These are phyloP conservation scores for Talaromyces atroroseus DNA, from an alignment of 2,329 filamentous ascomycete genomes.

Conservation along the genomic window DNA sequence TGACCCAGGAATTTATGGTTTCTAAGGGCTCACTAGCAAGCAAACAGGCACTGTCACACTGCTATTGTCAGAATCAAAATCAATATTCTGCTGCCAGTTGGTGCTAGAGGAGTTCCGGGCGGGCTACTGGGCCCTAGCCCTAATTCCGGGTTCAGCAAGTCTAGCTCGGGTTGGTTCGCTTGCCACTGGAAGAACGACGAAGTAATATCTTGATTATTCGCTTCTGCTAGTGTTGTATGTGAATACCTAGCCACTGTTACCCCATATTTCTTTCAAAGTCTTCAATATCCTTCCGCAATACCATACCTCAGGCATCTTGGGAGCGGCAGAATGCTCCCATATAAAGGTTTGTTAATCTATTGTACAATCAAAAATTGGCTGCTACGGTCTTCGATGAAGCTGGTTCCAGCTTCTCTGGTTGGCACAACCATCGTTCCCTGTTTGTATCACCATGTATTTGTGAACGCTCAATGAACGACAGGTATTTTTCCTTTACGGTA, in stretches of 20 bases:
- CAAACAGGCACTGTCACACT: not conserved
- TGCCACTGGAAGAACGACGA: not conserved
- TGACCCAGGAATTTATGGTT: not conserved
- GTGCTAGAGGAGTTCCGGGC: not conserved
- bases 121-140: not conserved
- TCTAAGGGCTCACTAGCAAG: not conserved
- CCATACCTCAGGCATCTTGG: not conserved
- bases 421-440: not conserved
- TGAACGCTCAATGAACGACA: not conserved
- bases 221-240: not conserved
- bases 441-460: not conserved
- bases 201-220: not conserved
- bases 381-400: not conserved
- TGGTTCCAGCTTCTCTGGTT: not conserved
- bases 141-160: not conserved
- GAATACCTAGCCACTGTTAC: not conserved
- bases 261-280: not conserved
- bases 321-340: not conserved
- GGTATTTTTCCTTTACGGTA: not conserved
- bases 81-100: not conserved
- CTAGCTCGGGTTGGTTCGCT: not conserved
- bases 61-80: not conserved
- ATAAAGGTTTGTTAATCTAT: too few species aligned
- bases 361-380: not conserved
- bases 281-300: constrained; percentile 2